Base-by-base conservation (phyloP, 2,329 filamentous ascomycete genomes). In the Fusarium sp. region DNA sequence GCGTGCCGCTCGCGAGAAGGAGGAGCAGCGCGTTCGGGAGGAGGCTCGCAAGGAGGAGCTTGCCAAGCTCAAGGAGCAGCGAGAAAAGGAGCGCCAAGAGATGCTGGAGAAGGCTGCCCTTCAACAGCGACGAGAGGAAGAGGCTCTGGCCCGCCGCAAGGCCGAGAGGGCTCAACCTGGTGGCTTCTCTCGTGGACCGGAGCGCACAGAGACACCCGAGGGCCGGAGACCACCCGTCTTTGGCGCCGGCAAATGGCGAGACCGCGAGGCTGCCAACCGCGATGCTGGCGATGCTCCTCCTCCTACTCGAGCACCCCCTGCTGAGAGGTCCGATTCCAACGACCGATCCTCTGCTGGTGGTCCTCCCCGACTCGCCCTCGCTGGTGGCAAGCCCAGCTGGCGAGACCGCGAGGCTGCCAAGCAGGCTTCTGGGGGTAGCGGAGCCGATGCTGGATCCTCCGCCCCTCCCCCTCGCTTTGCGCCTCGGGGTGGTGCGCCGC, bases 81-180 rank as follows among this genome's bases (percentile, higher is more conserved):
- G 88, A 73, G 88, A 90, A 70, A 84, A 85, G 78, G 88, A 91
- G 80, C 86, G 88, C 58, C 87, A 97, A 81, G 91, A 94, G 79
- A 81, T 83, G 63, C 77, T 87, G 66, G 89, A 91, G 82, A 88
- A 86, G 80, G 87, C 85, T 48, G 88, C 88, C 14, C 82, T 88
- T 72, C 95, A 98, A 82, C 90, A 89, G 74, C 88, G 94, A 77
- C 90, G 93, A 79, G 95, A 97, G 80, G 94, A 96, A 74, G 95
- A 97, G 80, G 95, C 94, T 17, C 89, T 95, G 81, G 92, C 91
- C 71, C 89, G 92, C 74, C 89, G 88, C 79, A 88, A 86, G 76
- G 90, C 86, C 62, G 89, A 89, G 79, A 93, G 88, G 81, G 87
- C 87, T 75, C 82, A 82, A 28, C 17, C 63, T 62, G 45, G 44